These are phyloP conservation scores for Trichocladium uniseriatum DNA, from an alignment of 495 filamentous ascomycete species.

Conservation along the genomic window DNA sequence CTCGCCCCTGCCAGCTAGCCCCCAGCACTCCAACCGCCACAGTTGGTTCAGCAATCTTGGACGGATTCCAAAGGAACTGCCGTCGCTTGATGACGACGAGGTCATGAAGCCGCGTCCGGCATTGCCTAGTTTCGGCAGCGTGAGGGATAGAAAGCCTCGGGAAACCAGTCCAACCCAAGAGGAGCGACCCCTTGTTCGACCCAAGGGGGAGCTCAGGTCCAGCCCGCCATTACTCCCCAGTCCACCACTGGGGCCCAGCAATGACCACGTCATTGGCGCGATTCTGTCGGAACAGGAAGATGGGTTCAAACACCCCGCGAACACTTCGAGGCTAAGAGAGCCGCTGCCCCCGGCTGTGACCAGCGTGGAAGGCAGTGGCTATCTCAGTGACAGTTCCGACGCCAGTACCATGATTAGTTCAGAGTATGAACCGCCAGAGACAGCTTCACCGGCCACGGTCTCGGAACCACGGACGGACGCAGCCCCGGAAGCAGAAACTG, in stretches of 20 bases:
- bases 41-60: constrained; percentile 48
- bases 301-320: constrained; percentile 34
- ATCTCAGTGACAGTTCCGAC: constrained; percentile 39
- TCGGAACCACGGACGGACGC: neutral
- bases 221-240: constrained; percentile 12
- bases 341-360: constrained; percentile 60
- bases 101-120: constrained; percentile 67
- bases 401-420: constrained; percentile 11
- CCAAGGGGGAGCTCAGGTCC: constrained; percentile 27
- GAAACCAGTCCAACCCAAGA: constrained; percentile 20
- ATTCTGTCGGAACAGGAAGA: constrained; percentile 46
- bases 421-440: constrained; percentile 8
- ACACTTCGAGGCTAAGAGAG: constrained; percentile 42
- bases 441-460: neutral
- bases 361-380: constrained; percentile 51
- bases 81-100: constrained; percentile 50
- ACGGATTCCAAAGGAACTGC: constrained; percentile 38
- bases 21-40: constrained; percentile 39
- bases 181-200: constrained; percentile 45
- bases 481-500: neutral
- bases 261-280: constrained; percentile 54
- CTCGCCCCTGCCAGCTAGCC: constrained; percentile 39
- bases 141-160: constrained; percentile 45
- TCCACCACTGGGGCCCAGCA: constrained; percentile 39
- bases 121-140: constrained; percentile 77